Conservation (phyloP, 495 filamentous ascomycete genomes). For the Neurospora africana region DNA sequence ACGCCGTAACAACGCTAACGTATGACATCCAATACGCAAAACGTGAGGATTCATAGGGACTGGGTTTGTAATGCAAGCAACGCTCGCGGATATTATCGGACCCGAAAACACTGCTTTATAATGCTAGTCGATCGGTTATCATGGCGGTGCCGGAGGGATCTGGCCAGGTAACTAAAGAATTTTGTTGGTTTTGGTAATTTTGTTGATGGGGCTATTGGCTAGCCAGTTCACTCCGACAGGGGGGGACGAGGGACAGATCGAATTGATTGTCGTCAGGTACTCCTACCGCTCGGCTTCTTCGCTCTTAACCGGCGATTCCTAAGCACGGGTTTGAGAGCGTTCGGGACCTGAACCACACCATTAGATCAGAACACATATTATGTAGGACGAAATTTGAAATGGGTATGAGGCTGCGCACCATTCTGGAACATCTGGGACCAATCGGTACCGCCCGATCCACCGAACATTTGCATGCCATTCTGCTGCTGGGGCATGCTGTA, state of each 20-base stretch:
- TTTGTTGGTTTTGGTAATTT: slow-evolving; percentile 37
- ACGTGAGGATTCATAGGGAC: slow-evolving; percentile 54
- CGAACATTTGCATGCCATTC: slow-evolving; percentile 44
- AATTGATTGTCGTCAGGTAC: slow-evolving; percentile 29
- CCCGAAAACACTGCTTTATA: slow-evolving; percentile 41
- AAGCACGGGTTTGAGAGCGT: slow-evolving; percentile 42
- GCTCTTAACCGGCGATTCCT: slow-evolving; percentile 20
- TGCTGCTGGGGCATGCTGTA: slow-evolving; percentile 43
- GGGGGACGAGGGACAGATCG: slow-evolving; percentile 30
- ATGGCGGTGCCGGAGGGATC: slow-evolving; percentile 28
- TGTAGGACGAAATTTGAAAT: slow-evolving; percentile 29
- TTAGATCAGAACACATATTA: slow-evolving; percentile 49
- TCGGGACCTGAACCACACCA: slow-evolving; percentile 39
- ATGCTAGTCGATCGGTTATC: slow-evolving; percentile 25
- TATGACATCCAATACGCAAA: slow-evolving; percentile 47
- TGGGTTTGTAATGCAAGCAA: slow-evolving; percentile 49
- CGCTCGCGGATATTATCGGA: slow-evolving; percentile 52
- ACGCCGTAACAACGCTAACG: slow-evolving; percentile 45
- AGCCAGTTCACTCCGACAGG: slow-evolving; percentile 30
- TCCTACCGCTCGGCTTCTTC: slow-evolving; percentile 25
- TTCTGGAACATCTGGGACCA: slow-evolving; percentile 67
- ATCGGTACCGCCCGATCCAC: slow-evolving; percentile 39
- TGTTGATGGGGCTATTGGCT: slow-evolving; percentile 35
- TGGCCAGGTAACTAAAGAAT: slow-evolving; percentile 36
- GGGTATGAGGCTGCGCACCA: slow-evolving; percentile 40